phyloP scores from a whole-genome alignment of 306 rosid genomes.

The Casuarina glauca region DNA sequence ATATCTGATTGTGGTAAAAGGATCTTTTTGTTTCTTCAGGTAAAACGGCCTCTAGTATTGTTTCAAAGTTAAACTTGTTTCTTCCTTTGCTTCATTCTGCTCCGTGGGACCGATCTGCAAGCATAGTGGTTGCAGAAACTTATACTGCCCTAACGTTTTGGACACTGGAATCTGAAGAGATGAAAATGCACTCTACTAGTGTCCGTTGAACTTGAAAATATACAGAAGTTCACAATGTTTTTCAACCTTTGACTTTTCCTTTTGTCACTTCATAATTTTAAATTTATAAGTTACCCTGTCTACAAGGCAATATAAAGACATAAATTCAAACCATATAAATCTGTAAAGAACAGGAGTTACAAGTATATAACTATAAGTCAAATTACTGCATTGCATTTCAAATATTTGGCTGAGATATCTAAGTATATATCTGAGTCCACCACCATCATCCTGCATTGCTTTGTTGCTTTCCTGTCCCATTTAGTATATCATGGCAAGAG shows the following conservation, averaged over 20 bases:
- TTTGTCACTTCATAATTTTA: neutral
- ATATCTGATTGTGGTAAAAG: slow-evolving; percentile 38
- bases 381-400: neutral
- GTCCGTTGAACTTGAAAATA: neutral
- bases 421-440: neutral
- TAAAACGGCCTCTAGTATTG: slow-evolving; percentile 8
- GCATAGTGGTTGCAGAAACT: neutral
- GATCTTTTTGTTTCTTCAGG: slow-evolving; percentile 43
- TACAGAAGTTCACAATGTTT: neutral
- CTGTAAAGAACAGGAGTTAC: neutral
- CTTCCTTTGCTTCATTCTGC: neutral
- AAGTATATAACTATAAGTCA: neutral
- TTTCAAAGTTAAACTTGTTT: neutral
- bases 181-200: neutral
- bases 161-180: neutral
- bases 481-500: neutral
- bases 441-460: neutral
- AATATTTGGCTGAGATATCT: neutral
- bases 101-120: neutral
- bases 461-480: neutral
- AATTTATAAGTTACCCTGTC: neutral
- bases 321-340: neutral
- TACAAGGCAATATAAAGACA: neutral
- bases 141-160: neutral
- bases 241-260: neutral